Conservation (phyloP, 176 grass and related monocot genomes). For the Cenchrus fungigraminus region DNA sequence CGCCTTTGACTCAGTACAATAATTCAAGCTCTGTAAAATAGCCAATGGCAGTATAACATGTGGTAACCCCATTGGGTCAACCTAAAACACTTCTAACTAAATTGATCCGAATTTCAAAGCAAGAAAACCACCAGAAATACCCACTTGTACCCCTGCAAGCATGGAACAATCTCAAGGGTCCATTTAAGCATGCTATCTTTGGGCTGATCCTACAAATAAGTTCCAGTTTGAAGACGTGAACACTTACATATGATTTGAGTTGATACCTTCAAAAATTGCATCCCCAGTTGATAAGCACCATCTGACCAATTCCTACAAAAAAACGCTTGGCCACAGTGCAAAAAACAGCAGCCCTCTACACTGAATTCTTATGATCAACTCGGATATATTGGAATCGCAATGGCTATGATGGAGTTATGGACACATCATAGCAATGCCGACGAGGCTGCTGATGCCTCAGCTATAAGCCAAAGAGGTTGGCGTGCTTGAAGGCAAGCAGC, state of each 20-base stretch:
- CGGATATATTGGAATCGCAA: slow-evolving; percentile 11
- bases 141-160: neutral
- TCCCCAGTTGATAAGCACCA: slow-evolving; percentile 1
- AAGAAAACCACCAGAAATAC: neutral
- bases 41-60: neutral
- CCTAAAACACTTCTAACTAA: neutral
- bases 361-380: slow-evolving; percentile 19
- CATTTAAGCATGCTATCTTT: neutral
- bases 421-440: slow-evolving; percentile 39
- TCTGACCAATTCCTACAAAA: neutral
- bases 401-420: neutral
- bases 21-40: neutral
- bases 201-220: neutral
- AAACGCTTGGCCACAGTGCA: neutral
- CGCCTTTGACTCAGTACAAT: neutral
- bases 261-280: slow-evolving; percentile 9
- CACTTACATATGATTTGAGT: slow-evolving; percentile 29
- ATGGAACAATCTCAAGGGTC: neutral
- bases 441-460: slow-evolving; percentile 79
- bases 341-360: neutral
- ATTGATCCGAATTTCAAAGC: neutral
- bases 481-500: slow-evolving; percentile 89
- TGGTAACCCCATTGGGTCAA: neutral
- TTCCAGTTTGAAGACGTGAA: neutral
- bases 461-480: slow-evolving; percentile 81